These are phyloP conservation scores for Aspergillus panamensis DNA, from an alignment of 495 filamentous ascomycete species.

Conservation along the genomic window DNA sequence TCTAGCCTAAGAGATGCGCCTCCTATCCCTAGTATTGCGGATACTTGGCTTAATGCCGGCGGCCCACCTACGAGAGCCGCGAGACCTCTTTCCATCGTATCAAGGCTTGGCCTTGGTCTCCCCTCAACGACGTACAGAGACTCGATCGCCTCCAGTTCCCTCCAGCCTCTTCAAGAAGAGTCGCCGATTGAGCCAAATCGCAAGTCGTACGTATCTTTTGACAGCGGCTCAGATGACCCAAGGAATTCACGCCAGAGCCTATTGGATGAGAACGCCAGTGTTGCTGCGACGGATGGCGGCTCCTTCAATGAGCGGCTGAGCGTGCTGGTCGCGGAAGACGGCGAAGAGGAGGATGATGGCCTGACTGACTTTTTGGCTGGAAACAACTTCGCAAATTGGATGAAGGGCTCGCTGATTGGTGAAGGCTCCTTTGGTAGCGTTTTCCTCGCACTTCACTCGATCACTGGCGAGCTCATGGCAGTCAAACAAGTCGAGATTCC, in stretches of 20 bases:
- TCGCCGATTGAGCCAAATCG: conserved; percentile 84
- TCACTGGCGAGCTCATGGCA: conserved; percentile 96
- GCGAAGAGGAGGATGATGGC: conserved; percentile 78
- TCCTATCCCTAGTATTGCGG: conserved; percentile 93
- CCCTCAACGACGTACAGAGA: conserved; percentile 68
- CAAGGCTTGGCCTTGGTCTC: conserved; percentile 56
- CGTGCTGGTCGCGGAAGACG: conserved; percentile 65
- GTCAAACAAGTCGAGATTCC: conserved; percentile 98
- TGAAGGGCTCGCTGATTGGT: conserved; percentile 96
- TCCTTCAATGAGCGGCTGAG: conserved; percentile 68
- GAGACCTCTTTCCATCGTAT: conserved; percentile 58
- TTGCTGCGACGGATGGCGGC: conserved; percentile 59
- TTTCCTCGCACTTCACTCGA: conserved; percentile 91
- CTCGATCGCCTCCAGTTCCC: conserved; percentile 79
- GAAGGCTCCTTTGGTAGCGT: conserved; percentile 97
- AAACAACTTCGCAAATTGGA: conserved; percentile 97
- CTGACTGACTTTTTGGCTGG: conserved; percentile 81
- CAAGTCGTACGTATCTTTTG: conserved; percentile 95
- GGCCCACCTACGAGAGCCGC: conserved; percentile 41
- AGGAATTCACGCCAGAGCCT: conserved; percentile 67
- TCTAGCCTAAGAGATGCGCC: conserved; percentile 83
- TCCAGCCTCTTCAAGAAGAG: conserved; percentile 89
- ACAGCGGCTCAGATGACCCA: conserved; percentile 79
- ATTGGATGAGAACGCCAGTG: conserved; percentile 74
- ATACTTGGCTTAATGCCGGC: conserved; percentile 73